These are phyloP conservation scores for Penicillium psychrosexuale DNA, from an alignment of 2,329 filamentous ascomycete genomes.

Conservation along the genomic window DNA sequence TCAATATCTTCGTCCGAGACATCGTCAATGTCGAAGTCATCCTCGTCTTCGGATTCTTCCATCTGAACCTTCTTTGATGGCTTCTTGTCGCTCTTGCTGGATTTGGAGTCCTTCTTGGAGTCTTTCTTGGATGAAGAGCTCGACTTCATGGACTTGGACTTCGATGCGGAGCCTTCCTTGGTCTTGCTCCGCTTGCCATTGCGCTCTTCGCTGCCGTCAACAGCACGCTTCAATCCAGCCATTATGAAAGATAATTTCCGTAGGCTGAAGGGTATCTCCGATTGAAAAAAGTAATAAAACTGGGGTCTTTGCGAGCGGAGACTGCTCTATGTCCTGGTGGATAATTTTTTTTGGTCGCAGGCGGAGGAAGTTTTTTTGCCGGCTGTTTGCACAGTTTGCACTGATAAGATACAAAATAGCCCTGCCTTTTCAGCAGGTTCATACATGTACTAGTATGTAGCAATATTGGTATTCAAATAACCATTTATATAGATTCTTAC, in stretches of 20 bases:
- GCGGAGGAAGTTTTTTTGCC: slow-evolving; percentile 35
- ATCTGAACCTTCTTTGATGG: slow-evolving; percentile 32
- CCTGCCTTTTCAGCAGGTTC: background rate
- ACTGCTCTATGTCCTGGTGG: slow-evolving; percentile 22
- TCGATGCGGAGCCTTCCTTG: slow-evolving; percentile 29
- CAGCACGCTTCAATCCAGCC: slow-evolving; percentile 43
- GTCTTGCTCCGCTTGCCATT: slow-evolving; percentile 43
- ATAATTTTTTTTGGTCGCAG: slow-evolving; percentile 33
- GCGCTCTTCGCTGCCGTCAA: slow-evolving; percentile 38
- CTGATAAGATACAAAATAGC: slow-evolving; percentile 23
- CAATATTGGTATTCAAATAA: background rate
- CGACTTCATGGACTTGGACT: slow-evolving; percentile 27
- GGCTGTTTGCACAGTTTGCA: slow-evolving; percentile 31
- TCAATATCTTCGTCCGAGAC: slow-evolving; percentile 39
- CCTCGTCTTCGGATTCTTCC: slow-evolving; percentile 45
- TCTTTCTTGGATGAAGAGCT: slow-evolving; percentile 12
- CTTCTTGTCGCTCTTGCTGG: slow-evolving; percentile 35
- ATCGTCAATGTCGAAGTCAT: slow-evolving; percentile 57
- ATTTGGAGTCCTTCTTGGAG: slow-evolving; percentile 32
- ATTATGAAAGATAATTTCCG: slow-evolving; percentile 23
- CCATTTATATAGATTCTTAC: background rate
- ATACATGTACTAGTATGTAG: background rate
- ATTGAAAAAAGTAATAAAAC: slow-evolving; percentile 6
- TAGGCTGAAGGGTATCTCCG: slow-evolving; percentile 12
- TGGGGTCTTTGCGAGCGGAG: slow-evolving; percentile 18